phyloP scores from a whole-genome alignment of 169 alveolate genomes.

The Plasmodium falciparum region DNA sequence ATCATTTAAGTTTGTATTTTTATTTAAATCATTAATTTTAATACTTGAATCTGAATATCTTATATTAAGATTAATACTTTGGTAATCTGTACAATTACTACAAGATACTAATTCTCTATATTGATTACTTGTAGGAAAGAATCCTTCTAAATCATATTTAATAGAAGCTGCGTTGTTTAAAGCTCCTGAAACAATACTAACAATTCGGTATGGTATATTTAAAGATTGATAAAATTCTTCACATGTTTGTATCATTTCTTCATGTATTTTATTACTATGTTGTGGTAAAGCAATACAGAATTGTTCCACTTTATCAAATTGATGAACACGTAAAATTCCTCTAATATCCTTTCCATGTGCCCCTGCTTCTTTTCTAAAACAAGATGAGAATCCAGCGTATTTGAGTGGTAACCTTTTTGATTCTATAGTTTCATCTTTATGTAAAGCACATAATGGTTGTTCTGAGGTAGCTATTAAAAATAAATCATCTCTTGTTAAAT shows the following conservation, averaged over 20 bases:
- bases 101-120: constrained; percentile 98
- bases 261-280: constrained; percentile 89
- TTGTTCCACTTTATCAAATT: constrained; percentile 99
- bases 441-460: constrained; percentile 98
- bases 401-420: constrained; percentile 91
- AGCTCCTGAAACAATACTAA: constrained; percentile 99
- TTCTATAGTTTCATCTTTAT: constrained; percentile 90
- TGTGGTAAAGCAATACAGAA: constrained; percentile 96
- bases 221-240: constrained; percentile 97
- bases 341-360: constrained; percentile 99
- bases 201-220: constrained; percentile 96
- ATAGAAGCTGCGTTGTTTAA: constrained; percentile 99
- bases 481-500: constrained; percentile 88
- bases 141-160: constrained; percentile 99
- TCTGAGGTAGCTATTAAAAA: constrained; percentile 99
- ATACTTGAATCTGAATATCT: constrained; percentile 79
- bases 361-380: constrained; percentile 99
- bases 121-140: constrained; percentile 98
- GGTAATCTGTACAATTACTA: constrained; percentile 99
- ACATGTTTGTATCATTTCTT: constrained; percentile 96
- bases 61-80: constrained; percentile 86
- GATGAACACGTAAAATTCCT: constrained; percentile 99
- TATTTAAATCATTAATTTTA: constrained; percentile 6
- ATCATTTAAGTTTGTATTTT: neutral
- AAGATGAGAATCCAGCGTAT: constrained; percentile 97